These are phyloP conservation scores for Coemansia erecta DNA, from an alignment of 192 early-diverging fungal genomes.

Conservation along the genomic window DNA sequence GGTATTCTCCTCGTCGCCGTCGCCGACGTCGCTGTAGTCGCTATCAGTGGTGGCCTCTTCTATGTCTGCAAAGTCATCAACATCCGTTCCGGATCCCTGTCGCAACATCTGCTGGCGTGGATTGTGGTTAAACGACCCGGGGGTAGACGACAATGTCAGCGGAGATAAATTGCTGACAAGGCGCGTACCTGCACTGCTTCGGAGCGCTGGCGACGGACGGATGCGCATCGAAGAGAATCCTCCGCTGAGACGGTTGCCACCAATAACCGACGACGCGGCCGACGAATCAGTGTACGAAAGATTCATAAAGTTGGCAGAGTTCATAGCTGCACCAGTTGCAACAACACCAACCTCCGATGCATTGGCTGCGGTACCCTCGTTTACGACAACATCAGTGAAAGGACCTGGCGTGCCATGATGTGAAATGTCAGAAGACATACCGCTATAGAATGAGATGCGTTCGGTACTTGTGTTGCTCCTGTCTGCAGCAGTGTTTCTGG, in stretches of 20 bases:
- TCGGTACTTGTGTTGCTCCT: slow-evolving; percentile 9
- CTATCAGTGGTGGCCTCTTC: slow-evolving; percentile 6
- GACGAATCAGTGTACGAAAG: slow-evolving; percentile 1
- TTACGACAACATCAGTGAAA: background rate
- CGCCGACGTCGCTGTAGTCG: slow-evolving; percentile 1
- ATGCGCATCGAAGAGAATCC: background rate
- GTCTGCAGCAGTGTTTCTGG: slow-evolving; percentile 8
- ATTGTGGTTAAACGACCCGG: slow-evolving; percentile 21
- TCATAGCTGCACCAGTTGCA: no score
- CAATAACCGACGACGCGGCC: slow-evolving; percentile 8
- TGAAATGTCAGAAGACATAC: background rate
- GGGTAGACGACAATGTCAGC: slow-evolving; percentile 46
- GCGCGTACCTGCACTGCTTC: slow-evolving; percentile 11
- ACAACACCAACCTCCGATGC: no score
- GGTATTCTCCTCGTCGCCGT: slow-evolving; percentile 2
- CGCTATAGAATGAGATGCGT: background rate
- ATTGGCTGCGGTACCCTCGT: background rate
- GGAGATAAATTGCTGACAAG: slow-evolving; percentile 52
- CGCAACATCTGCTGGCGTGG: slow-evolving; percentile 5
- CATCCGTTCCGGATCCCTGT: background rate
- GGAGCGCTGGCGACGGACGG: slow-evolving; percentile 12
- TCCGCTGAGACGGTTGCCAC: background rate
- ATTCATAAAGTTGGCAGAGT: slow-evolving; percentile 9
- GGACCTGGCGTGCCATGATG: background rate
- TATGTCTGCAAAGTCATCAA: background rate